These are phyloP conservation scores for Pyrenula aspistea DNA, from an alignment of 495 filamentous ascomycete genomes.

Conservation along the genomic window DNA sequence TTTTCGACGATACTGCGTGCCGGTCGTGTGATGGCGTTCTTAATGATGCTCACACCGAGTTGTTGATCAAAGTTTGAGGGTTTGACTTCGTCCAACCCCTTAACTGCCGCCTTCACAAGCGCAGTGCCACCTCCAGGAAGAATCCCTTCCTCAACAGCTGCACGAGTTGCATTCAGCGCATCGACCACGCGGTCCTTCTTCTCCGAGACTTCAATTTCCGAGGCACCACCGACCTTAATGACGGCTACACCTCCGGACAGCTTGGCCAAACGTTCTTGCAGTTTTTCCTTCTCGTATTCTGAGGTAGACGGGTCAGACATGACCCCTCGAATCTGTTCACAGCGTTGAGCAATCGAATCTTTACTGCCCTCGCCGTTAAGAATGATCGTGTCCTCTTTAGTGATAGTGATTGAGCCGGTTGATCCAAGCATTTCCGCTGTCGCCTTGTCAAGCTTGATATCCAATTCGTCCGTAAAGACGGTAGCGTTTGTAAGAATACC, in stretches of 20 bases:
- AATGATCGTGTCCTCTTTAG: constrained; percentile 99
- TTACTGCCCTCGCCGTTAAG: constrained; percentile 96
- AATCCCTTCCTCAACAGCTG: constrained; percentile 97
- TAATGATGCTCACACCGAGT: constrained; percentile 93
- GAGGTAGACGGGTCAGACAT: constrained; percentile 87
- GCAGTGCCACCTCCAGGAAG: constrained; percentile 96
- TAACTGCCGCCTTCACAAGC: constrained; percentile 89
- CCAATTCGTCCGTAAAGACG: constrained; percentile 96
- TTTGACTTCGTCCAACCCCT: constrained; percentile 74
- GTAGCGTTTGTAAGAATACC: constrained; percentile 91
- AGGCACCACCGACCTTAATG: constrained; percentile 96
- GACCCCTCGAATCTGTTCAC: constrained; percentile 97
- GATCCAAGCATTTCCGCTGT: constrained; percentile 93
- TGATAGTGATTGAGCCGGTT: constrained; percentile 97
- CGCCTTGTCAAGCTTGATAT: constrained; percentile 96
- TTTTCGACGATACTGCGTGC: constrained; percentile 96
- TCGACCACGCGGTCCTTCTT: constrained; percentile 99
- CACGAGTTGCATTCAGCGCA: constrained; percentile 94
- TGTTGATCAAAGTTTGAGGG: constrained; percentile 95
- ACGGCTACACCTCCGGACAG: constrained; percentile 97
- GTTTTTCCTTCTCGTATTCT: constrained; percentile 99
- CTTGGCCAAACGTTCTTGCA: constrained; percentile 98
- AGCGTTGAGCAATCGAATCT: constrained; percentile 85
- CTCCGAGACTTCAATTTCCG: constrained; percentile 96
- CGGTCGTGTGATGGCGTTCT: constrained; percentile 90